Percentiles rank a stretch among this genome's conserved stretches.
Evolutionary conservation across 257 asterid species (phyloP).

Genomic region (Capsicum rhomboideum): DNA sequence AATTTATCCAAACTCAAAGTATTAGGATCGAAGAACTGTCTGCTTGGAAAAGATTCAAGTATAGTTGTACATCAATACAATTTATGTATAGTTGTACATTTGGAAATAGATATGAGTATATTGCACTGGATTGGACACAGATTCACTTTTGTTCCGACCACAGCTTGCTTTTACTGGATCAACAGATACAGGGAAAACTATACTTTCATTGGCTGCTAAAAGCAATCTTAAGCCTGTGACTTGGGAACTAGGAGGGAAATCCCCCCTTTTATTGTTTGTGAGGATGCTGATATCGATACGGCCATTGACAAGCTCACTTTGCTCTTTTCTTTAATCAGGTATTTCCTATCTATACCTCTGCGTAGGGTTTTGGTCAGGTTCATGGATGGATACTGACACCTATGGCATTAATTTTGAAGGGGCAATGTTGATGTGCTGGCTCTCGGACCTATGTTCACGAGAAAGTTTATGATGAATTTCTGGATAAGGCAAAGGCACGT

Average conservation of each 20-base stretch:
- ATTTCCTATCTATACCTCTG: neutral
- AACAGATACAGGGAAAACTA: conserved; percentile 69
- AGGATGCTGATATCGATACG: conserved; percentile 90
- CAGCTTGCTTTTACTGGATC: conserved; percentile 99
- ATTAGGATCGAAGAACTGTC: too few relatives aligned
- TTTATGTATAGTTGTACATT: too few relatives aligned
- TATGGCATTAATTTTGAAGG: conserved; percentile 31
- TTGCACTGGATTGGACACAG: neutral
- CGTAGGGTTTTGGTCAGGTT: neutral
- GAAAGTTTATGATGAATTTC: conserved; percentile 73
- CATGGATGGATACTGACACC: neutral
- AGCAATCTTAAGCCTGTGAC: conserved; percentile 98
- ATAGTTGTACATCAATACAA: too few relatives aligned
- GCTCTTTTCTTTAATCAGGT: conserved; percentile 98
- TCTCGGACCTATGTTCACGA: conserved; percentile 88
- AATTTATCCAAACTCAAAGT: too few relatives aligned
- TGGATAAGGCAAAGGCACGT: conserved; percentile 72
- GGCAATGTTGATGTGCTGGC: conserved; percentile 98
- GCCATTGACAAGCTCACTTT: conserved; percentile 86
- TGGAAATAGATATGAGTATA: too few relatives aligned
- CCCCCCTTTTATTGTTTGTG: conserved; percentile 92
- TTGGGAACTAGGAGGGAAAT: conserved; percentile 96
- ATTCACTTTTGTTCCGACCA: neutral
- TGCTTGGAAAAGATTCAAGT: too few relatives aligned
- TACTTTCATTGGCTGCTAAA: conserved; percentile 66